These are phyloP conservation scores for Iris macrosiphon DNA, from an alignment of 106 monocot genomes.

Conservation along the genomic window DNA sequence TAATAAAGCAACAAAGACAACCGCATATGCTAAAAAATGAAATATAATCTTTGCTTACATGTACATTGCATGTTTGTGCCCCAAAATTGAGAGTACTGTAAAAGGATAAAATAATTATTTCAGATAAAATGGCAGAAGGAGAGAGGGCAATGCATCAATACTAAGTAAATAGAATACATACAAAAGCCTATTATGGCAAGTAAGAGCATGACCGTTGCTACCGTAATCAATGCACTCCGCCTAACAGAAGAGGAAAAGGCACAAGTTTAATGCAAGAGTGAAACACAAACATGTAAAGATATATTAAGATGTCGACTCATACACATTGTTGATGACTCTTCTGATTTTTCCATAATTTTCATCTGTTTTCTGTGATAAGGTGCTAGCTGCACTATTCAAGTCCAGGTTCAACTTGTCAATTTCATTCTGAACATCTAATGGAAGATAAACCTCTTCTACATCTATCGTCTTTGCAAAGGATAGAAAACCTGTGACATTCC, in stretches of 20 bases:
- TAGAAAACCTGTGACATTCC: conserved; percentile 75
- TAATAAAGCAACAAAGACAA: background rate
- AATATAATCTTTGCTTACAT: conserved; percentile 36
- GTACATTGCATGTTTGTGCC: conserved; percentile 52
- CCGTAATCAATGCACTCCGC: conserved; percentile 38
- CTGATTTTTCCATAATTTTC: conserved; percentile 59
- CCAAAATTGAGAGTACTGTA: conserved; percentile 58
- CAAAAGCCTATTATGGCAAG: conserved; percentile 67
- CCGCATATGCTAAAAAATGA: no score
- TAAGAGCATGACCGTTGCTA: conserved; percentile 66
- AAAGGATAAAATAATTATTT: background rate
- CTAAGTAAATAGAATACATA: conserved; percentile 29
- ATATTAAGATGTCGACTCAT: conserved; percentile 15
- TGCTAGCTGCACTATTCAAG: conserved; percentile 42
- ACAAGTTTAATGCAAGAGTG: background rate
- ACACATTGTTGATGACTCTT: conserved; percentile 43
- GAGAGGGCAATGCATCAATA: background rate
- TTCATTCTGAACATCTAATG: conserved; percentile 52
- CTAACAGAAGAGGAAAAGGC: conserved; percentile 24
- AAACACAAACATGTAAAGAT: background rate
- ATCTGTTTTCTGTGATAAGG: conserved; percentile 52
- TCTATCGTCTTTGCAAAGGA: conserved; percentile 61
- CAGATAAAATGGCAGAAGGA: background rate
- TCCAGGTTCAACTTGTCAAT: conserved; percentile 64
- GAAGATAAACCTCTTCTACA: conserved; percentile 63